phyloP scores from a whole-genome alignment of 306 rosid species.

The Ormosia semicastrata region DNA sequence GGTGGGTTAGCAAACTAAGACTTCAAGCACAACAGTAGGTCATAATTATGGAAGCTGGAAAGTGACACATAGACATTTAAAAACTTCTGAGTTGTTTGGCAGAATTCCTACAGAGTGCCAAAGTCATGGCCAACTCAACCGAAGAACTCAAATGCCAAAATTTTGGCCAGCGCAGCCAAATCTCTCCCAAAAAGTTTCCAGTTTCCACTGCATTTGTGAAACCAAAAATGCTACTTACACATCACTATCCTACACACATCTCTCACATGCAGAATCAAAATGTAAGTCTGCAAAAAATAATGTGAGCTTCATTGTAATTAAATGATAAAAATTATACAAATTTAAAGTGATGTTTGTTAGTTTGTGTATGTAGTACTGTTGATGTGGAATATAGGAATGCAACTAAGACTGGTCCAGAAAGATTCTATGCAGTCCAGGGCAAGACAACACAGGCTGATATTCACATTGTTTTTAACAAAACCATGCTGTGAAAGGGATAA shows the following conservation, averaged over 20 bases:
- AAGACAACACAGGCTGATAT: not conserved
- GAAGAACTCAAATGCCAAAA: not conserved
- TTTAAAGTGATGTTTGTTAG: too few species aligned
- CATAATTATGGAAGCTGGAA: not conserved
- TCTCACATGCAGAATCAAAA: too few species aligned
- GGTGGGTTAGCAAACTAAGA: not conserved
- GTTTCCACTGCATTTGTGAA: not conserved
- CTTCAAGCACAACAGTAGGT: not conserved
- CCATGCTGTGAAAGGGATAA: not conserved
- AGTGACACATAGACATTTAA: not conserved
- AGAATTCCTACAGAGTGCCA: not conserved
- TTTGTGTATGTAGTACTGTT: too few species aligned
- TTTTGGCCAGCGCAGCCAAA: not conserved
- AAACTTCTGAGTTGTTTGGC: not conserved
- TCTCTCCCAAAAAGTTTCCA: not conserved
- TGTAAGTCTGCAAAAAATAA: too few species aligned
- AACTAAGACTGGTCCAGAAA: too few species aligned
- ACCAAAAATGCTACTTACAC: too few species aligned
- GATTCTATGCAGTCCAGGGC: not conserved
- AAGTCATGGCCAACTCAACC: not conserved
- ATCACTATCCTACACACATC: too few species aligned
- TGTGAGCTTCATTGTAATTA: too few species aligned
- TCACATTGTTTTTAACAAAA: not conserved
- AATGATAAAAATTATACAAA: too few species aligned
- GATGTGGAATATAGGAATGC: too few species aligned